phyloP scores from a whole-genome alignment of 176 grass and related monocot genomes.

The Cenchrus fungigraminus region DNA sequence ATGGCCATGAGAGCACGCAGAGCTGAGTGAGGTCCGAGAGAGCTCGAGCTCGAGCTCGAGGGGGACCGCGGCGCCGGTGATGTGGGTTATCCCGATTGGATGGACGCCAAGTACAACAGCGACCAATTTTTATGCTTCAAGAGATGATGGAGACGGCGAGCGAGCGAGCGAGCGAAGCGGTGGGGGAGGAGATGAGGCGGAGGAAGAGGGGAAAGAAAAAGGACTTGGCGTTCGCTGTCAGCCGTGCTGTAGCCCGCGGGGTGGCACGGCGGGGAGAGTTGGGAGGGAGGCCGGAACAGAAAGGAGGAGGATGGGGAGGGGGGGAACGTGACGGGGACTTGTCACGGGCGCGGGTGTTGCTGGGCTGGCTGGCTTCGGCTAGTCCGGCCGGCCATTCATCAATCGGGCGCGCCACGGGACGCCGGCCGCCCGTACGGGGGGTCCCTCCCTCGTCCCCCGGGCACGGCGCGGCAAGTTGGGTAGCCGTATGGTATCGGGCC shows the following conservation, averaged over 20 bases:
- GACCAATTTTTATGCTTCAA: background rate
- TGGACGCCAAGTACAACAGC: background rate
- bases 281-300: background rate
- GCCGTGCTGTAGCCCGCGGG: conserved; percentile 7
- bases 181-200: too few species aligned
- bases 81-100: conserved; percentile 10
- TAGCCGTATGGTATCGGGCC: too few species aligned
- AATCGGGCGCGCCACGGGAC: background rate
- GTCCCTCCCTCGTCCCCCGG: background rate
- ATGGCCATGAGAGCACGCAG: too few species aligned
- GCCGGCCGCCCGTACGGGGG: background rate
- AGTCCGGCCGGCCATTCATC: background rate
- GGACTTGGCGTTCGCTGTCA: conserved; percentile 39
- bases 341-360: conserved; percentile 30
- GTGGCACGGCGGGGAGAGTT: background rate
- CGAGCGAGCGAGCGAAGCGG: too few species aligned
- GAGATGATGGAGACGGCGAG: background rate
- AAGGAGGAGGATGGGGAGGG: background rate
- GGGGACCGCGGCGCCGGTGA: background rate
- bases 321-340: conserved; percentile 43
- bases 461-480: background rate
- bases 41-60: background rate
- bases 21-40: background rate
- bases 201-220: background rate
- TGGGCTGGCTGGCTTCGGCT: background rate